Conservation (phyloP, 129 eudicot species). For the Mikania micrantha region DNA sequence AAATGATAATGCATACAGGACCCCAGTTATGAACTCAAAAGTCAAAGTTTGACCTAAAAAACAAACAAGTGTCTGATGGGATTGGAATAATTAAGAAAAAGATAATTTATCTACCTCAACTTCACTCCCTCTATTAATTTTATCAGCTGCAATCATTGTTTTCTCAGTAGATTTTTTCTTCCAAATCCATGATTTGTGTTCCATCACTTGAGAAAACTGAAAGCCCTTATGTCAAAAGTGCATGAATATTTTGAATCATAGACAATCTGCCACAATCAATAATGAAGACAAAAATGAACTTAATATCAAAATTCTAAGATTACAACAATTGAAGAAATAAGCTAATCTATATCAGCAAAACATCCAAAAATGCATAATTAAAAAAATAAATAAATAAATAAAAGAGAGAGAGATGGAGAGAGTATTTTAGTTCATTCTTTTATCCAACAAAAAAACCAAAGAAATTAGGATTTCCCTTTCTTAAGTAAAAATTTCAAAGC, state of each 20-base stretch:
- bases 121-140: slow-evolving; percentile 36
- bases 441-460: slow-evolving; percentile 6
- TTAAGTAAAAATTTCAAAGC: background rate
- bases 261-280: slow-evolving; percentile 21
- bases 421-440: background rate
- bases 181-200: slow-evolving; percentile 65
- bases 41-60: slow-evolving; percentile 2
- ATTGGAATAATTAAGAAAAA: background rate
- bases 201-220: slow-evolving; percentile 34
- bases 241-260: slow-evolving; percentile 6
- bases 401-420: too few relatives aligned
- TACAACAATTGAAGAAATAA: background rate
- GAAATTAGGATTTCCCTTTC: background rate
- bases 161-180: slow-evolving; percentile 63
- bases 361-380: background rate
- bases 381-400: background rate
- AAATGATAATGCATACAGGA: background rate
- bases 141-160: slow-evolving; percentile 36
- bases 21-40: slow-evolving; percentile 3
- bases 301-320: background rate
- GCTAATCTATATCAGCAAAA: background rate
- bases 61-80: background rate
- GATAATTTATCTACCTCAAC: slow-evolving; percentile 41
- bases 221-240: slow-evolving; percentile 18
- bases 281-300: background rate